Evolutionary conservation across 2,329 filamentous ascomycete species (phyloP), one percentile per base, ranked within the genome.

Genomic region (Diaporthe sp.): DNA sequence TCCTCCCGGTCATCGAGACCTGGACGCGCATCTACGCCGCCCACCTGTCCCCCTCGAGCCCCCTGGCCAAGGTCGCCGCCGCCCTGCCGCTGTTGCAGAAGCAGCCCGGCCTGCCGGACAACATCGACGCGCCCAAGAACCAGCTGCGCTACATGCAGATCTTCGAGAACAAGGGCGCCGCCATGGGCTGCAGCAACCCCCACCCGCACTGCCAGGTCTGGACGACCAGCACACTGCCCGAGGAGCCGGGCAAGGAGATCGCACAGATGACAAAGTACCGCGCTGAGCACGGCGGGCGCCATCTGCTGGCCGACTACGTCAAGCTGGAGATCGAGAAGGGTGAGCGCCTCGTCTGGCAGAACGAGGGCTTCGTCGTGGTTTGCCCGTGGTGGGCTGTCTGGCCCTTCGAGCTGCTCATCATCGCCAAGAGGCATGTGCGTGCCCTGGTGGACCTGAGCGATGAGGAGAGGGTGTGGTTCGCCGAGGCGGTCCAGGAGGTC

Each of bases 131-230:
- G 38, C 93, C 95, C 6, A 91, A 89, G 69, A 90, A 94, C 71
- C 95, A 97, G 84, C 95, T 97, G 80, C 91, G 94, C 71, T 98
- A 97, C 85, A 98, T 99, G 96, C 97, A 99, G 82, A 98, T 99
- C 77, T 99, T 99, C 77, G 97, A 99, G 86, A 99, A 99, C 87
- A 99, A 99, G 85, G 97, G 97, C 69, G 92, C 94, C 1, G 95
- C 96, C 15, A 99, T 99, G 97, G 97, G 97, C 69, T 99, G 97
- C 87, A 98, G 96, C 1, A 99, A 99, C 83, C 97, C 97, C 0
- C 97, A 99, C 83, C 97, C 97, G 0, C 97, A 99, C 85, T 96
- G 97, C 75, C 97, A 99, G 83, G 89, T 98, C 77, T 99, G 97
- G 97, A 97, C 95, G 2, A 97, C 96, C 0, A 98, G 95, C 30